Evolutionary conservation across 345 rosid genomes (phyloP), one percentile per base, ranked within the genome.

Genomic region (Schrenkiella parvula): DNA sequence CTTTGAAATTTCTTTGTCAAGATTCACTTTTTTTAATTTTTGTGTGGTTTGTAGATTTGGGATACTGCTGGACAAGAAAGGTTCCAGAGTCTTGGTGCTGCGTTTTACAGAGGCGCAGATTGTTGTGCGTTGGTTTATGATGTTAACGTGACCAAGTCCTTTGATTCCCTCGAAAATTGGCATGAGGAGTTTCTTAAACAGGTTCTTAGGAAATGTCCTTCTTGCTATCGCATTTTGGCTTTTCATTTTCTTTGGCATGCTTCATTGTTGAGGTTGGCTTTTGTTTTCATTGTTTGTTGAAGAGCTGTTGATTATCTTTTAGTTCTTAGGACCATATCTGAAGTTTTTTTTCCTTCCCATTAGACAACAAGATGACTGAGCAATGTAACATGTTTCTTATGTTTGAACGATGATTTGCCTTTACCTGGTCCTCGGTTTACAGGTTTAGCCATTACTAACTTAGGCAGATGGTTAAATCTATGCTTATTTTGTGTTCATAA

Each of bases 41-140:
- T 55, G 4, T n/a, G 31, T 68, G 57, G 63, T 47, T 13, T 37
- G 11, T 82, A 93, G 98, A 88, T 93, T 84, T 93, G 98, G 98
- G 98, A 93, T 81, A 93, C 98, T 4, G 97, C 98, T 39, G 97
- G 97, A 42, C 98, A 91, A 82, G 98, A 93, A 62, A 81, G 97
- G 37, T 93, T 93, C 77, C 97, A 91, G 88, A 88, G 95, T 80
- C 96, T 93, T 31, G 97, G 98, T 25, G 97, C 89, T 64, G 98
- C 98, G 4, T 93, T 93, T 79, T 93, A 93, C 64, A 85, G 97
- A 78, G 98, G 98, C 35, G 98, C 98, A 0, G 98, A 93, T 80
- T 93, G 97, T 72, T 93, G 98, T 61, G 97, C 90, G 39, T 80
- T 93, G 1, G 97, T 91, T 44, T 91, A 93, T 76, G 98, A 93